Base-by-base conservation (phyloP, 2,329 filamentous ascomycete species). In the Pseudogymnoascus destructans region DNA sequence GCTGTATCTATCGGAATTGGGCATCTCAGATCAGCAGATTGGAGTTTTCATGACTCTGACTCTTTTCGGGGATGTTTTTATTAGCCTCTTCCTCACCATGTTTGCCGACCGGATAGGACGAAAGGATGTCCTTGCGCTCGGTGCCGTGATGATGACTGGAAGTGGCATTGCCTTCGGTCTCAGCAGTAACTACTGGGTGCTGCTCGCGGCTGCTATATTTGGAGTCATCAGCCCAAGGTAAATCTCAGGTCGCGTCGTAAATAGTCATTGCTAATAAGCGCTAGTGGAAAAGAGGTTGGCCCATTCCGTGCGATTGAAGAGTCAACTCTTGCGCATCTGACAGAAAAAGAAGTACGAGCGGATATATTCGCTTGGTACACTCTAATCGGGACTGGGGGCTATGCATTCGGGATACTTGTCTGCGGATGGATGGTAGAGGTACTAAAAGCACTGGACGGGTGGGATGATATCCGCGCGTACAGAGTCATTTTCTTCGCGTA, bases 1-100 rank as follows among this genome's bases (percentile, higher is more conserved):
- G 9, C 71, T 77, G 19, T 83, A 79, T 61, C 73, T 85, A 6
- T 72, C 73, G 11, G 72, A 70, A 1, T 71, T 84, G 1, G 73
- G 70, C 7, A 73, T 78, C 40, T 74, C 78, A 1, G 73, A 80
- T 59, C 71, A 75, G 0, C 71, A 70, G 30, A 79, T 81, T 60
- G 82, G 82, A 2, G 69, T 84, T 0, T 85, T 85, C 70, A 85
- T 85, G 81, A 84, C 80, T 0, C 66, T 84, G 61, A 86, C 82
- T 0, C 69, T 85, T 13, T 70, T 74, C 11, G 82, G 82, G 23
- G 82, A 85, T 67, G 75, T 79, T 3, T 65, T 73, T 40, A 77
- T 85, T 61, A 83, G 80, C 64, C 77, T 84, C 59, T 35, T 79
- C 19, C 72, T 85, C 52, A 82, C 81, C 0, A 65, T 81, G 5